Evolutionary conservation across 176 grass and related monocot species (phyloP), one percentile per base, ranked within the genome.

Genomic region (Eragrostis curvula): DNA sequence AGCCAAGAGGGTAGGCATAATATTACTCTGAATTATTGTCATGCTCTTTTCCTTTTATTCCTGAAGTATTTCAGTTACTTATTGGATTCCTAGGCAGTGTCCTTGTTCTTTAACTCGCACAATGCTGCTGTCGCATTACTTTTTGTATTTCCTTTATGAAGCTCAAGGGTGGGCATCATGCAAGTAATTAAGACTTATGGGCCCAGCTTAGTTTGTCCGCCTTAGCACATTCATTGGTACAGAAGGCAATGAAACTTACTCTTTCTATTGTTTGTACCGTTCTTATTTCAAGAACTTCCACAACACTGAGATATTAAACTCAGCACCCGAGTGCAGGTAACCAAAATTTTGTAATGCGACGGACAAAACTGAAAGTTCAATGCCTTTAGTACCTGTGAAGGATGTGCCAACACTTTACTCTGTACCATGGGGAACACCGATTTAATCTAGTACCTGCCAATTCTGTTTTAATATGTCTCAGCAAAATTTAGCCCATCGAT

Each of bases 1-100:
- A 92, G 55, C 83, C 87, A 49, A 99, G 89, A 90, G 87, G 85
- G 96, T 99, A 87, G 20, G 64, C 15, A 68, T 85, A 78, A 58
- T 79, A 52, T 48, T 51, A 28, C 78, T 86, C 28, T 60, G 21
- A 44, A 72, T 78, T 84, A 27, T 59, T 12, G 69, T 42, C 20
- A 50, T 80, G 18, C 42, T 53, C 15, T 75, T 64, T 36, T 73
- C 27, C 29, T 8, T 79, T 74, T 68, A 42, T 84, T 73, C 32
- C 59, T 58, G 27, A 25, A 48, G 14, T 3, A 7, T 1, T 72
- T 52, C 11, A 3, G 21, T 24, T 88, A 68, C 29, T 68, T 32
- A 52, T 1, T n/a, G n/a, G 68, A 67, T 21, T 68, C 1, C 5
- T 83, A 66, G 12, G 16, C 39, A 69, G 70, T 83, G 51, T 20